Conservation (phyloP, 2,329 filamentous ascomycete genomes). For the Penicillium corylophilum region DNA sequence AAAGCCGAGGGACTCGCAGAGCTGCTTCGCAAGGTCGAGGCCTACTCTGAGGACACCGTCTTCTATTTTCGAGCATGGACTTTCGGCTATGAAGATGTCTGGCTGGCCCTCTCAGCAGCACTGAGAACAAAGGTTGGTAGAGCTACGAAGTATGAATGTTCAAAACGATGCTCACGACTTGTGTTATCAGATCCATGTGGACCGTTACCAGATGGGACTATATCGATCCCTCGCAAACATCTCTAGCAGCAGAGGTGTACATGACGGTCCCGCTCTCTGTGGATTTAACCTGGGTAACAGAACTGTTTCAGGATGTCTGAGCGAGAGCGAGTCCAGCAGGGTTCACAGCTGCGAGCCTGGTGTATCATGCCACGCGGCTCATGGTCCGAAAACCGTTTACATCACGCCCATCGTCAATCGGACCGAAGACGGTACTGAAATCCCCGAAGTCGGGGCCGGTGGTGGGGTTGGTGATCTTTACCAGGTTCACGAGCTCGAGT, state of each 20-base stretch:
- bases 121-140: constrained; percentile 61
- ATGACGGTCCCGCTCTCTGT: constrained; percentile 66
- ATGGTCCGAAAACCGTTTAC: constrained; percentile 60
- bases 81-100: constrained; percentile 90
- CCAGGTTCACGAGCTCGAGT: constrained; percentile 65
- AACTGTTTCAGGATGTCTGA: constrained; percentile 69
- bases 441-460: constrained; percentile 73
- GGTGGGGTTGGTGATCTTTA: constrained; percentile 76
- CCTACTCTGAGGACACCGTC: constrained; percentile 69
- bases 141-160: not conserved
- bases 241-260: constrained; percentile 43
- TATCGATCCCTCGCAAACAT: constrained; percentile 62
- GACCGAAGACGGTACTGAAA: constrained; percentile 54
- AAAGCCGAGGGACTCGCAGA: constrained; percentile 76
- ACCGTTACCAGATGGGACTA: constrained; percentile 72
- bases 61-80: constrained; percentile 92
- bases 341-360: constrained; percentile 86
- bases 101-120: constrained; percentile 73
- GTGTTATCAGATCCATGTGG: constrained; percentile 67
- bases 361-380: constrained; percentile 43
- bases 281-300: constrained; percentile 76
- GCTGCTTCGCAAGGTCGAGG: constrained; percentile 64
- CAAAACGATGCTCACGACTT: constrained; percentile 9
- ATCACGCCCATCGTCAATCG: constrained; percentile 77
- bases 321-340: constrained; percentile 58